Conservation (phyloP, 495 filamentous ascomycete genomes). For the Penicillium ochrochloron region DNA sequence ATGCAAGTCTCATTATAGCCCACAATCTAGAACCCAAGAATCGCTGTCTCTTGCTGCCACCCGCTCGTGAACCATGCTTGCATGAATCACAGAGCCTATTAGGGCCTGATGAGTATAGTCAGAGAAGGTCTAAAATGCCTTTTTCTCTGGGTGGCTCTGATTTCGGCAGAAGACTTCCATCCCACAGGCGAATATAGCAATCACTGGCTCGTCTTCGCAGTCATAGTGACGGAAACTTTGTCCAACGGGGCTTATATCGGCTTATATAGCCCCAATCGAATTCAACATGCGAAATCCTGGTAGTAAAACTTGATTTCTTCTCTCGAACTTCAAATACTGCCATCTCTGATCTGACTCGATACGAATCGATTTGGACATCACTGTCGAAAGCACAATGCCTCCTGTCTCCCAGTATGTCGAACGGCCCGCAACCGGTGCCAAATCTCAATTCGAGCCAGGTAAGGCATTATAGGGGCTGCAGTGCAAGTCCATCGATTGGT, state of each 20-base stretch:
- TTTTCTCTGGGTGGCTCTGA: background rate
- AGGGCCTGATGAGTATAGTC: background rate
- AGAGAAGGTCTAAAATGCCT: background rate
- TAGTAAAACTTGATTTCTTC: background rate
- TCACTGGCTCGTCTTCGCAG: background rate
- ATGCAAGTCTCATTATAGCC: background rate
- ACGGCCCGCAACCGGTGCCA: slow-evolving; percentile 29
- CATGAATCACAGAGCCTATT: background rate
- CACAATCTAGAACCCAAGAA: background rate
- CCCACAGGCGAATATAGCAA: background rate
- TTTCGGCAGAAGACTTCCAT: background rate
- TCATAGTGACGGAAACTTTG: slow-evolving; percentile 13
- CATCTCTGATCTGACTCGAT: background rate
- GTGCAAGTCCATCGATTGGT: background rate
- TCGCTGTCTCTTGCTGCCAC: background rate
- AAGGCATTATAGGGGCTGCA: background rate
- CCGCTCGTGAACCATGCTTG: background rate
- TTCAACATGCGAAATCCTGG: background rate
- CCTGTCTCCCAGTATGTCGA: slow-evolving; percentile 28
- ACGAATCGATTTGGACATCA: background rate
- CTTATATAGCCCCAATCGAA: background rate
- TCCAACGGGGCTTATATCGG: slow-evolving; percentile 12
- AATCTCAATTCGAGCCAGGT: slow-evolving; percentile 38
- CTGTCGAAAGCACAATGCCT: slow-evolving; percentile 20
- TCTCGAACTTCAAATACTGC: background rate